Evolutionary conservation across 768 basidiomycete species (phyloP).

Genomic region (Goffeauzyma gilvescens): DNA sequence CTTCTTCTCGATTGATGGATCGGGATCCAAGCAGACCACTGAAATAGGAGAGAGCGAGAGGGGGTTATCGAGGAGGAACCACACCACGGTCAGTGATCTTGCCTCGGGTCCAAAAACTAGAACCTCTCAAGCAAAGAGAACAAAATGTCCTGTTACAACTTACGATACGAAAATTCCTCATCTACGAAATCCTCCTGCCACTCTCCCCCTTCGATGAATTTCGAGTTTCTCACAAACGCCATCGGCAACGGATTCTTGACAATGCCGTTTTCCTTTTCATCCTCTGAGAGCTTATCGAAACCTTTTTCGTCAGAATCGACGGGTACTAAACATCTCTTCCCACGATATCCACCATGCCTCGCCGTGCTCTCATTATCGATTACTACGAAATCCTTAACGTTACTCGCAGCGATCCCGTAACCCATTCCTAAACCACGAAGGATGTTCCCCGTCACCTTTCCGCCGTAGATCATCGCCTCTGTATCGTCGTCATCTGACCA

Average conservation of each 20-base stretch:
- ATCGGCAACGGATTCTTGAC: constrained; percentile 25
- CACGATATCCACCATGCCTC: constrained; percentile 22
- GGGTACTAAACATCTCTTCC: constrained; percentile 27
- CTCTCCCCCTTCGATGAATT: constrained; percentile 18
- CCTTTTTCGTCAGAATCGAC: constrained; percentile 7
- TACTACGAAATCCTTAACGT: constrained; percentile 30
- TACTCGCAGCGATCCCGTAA: constrained; percentile 34
- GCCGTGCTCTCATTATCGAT: constrained; percentile 32
- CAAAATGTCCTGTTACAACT: too few species aligned
- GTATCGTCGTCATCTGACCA: constrained; percentile 34
- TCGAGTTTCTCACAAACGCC: constrained; percentile 20
- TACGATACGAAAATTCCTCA: constrained; percentile 30
- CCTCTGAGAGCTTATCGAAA: constrained; percentile 1
- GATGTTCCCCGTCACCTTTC: constrained; percentile 30
- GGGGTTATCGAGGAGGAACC: background rate
- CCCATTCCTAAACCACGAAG: constrained; percentile 34
- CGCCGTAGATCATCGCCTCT: constrained; percentile 31
- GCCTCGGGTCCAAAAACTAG: background rate
- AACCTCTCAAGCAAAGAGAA: too few species aligned
- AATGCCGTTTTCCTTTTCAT: constrained; percentile 7
- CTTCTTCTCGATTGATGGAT: constrained; percentile 4
- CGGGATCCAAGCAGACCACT: constrained; percentile 31
- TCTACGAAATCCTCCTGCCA: constrained; percentile 29
- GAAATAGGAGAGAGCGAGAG: background rate
- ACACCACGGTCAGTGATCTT: background rate